phyloP scores from a whole-genome alignment of 257 asterid species.

The Solanum peruvianum region DNA sequence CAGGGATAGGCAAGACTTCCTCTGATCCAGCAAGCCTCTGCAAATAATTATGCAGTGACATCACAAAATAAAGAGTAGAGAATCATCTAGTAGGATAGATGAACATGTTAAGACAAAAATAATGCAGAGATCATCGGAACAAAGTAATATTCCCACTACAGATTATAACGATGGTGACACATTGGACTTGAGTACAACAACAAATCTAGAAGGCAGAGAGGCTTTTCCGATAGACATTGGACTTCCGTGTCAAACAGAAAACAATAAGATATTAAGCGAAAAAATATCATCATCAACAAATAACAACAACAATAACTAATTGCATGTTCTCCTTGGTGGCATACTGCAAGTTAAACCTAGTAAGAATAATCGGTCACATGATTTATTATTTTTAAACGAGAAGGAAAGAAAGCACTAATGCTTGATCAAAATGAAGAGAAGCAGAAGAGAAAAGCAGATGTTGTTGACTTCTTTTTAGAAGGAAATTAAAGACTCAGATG shows the following conservation, averaged over 20 bases:
- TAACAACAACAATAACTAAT: not conserved
- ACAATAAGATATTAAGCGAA: not conserved
- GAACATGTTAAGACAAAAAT: not conserved
- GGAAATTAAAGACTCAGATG: not conserved
- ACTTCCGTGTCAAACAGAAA: not conserved
- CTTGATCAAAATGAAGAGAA: not conserved
- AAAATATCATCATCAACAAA: not conserved
- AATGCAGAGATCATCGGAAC: not conserved
- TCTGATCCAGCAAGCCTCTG: constrained; percentile 89
- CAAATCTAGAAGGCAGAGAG: not conserved
- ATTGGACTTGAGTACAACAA: not conserved
- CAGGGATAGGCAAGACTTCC: constrained; percentile 62
- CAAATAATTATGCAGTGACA: constrained; percentile 1
- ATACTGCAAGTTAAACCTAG: not conserved
- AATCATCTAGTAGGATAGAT: not conserved
- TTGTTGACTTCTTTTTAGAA: not conserved
- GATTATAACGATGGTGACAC: not conserved
- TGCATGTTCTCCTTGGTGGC: not conserved
- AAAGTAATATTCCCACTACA: not conserved
- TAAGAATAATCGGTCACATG: not conserved
- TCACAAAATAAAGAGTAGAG: not conserved
- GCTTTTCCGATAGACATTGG: not conserved
- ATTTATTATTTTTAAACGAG: not conserved
- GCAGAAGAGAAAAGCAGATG: not conserved
- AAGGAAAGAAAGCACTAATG: not conserved